phyloP scores from a whole-genome alignment of 306 rosid genomes.

The Trifolium fragiferum region DNA sequence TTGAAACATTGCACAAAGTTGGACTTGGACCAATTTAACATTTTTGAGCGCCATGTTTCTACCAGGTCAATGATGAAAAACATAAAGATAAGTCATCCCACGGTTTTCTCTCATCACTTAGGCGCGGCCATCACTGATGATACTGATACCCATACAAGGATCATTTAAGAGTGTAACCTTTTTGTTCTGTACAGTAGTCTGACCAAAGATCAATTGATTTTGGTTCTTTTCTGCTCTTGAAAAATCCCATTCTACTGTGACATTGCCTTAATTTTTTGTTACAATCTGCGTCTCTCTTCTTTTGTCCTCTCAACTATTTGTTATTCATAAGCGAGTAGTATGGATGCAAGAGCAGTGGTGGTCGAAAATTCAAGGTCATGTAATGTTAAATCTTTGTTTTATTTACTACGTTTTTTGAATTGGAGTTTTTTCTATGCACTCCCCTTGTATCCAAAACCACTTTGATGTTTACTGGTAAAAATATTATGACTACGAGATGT shows the following conservation, averaged over 20 bases:
- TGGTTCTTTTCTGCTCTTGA: conserved; percentile 41
- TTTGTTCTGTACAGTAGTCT: conserved; percentile 56
- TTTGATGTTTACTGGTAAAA: conserved; percentile 21
- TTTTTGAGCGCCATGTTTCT: conserved; percentile 32
- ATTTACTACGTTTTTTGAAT: too few relatives aligned
- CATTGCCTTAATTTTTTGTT: too few relatives aligned
- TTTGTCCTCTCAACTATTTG: conserved; percentile 32
- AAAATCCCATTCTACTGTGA: conserved; percentile 35
- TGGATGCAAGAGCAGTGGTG: conserved; percentile 40
- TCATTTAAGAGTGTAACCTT: conserved; percentile 38
- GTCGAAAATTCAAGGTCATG: conserved; percentile 32
- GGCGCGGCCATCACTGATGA: conserved; percentile 60
- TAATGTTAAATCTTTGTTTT: conserved; percentile 32
- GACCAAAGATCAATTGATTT: conserved; percentile 42
- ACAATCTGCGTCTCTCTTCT: too few relatives aligned
- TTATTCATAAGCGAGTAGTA: conserved; percentile 42
- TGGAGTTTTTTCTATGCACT: conserved; percentile 22
- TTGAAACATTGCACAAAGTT: not conserved
- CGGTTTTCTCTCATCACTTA: conserved; percentile 71
- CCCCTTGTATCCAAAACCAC: conserved; percentile 30
- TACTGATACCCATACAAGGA: conserved; percentile 25
- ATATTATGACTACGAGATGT: conserved; percentile 24
- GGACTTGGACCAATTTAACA: conserved; percentile 18
- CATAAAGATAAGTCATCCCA: conserved; percentile 63
- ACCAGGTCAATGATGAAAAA: conserved; percentile 59